These are phyloP conservation scores for Bryum argenteum DNA, from an alignment of 225 moss, liverwort and hornwort genomes.

Conservation along the genomic window DNA sequence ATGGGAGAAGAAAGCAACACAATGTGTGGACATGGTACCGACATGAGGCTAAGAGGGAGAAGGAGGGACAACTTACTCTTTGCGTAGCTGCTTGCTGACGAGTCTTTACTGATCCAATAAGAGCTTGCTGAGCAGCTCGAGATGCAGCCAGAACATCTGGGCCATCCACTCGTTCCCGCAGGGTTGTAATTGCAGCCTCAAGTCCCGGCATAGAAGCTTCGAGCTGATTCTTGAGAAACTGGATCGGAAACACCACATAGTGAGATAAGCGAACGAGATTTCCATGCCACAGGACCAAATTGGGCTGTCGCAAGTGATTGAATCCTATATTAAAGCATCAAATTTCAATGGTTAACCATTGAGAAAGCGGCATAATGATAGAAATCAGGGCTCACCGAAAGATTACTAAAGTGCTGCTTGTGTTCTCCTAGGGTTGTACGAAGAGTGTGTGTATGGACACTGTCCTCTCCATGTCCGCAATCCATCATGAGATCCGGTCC, in stretches of 20 bases:
- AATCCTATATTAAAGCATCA: background rate
- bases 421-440: slow-evolving; percentile 83
- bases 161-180: slow-evolving; percentile 59
- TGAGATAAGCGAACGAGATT: slow-evolving; percentile 26
- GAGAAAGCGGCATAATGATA: background rate
- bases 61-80: slow-evolving; percentile 32
- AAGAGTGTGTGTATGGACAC: slow-evolving; percentile 83
- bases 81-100: slow-evolving; percentile 36
- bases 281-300: background rate
- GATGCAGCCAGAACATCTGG: slow-evolving; percentile 56
- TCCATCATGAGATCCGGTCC: slow-evolving; percentile 92
- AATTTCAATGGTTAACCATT: background rate
- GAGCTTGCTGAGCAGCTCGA: slow-evolving; percentile 59
- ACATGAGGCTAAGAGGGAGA: slow-evolving; percentile 9
- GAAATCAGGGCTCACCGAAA: slow-evolving; percentile 59
- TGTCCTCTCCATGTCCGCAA: slow-evolving; percentile 53
- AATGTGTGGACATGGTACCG: slow-evolving; percentile 1
- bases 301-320: slow-evolving; percentile 7
- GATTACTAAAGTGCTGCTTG: slow-evolving; percentile 81
- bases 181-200: slow-evolving; percentile 52
- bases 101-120: slow-evolving; percentile 43
- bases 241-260: slow-evolving; percentile 34
- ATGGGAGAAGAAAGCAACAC: background rate
- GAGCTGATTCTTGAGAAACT: slow-evolving; percentile 67
- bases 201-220: slow-evolving; percentile 63